A percentile compares a stretch with the other conserved stretches of the same genome.
phyloP scores from a whole-genome alignment of 441 rosid genomes.

The Adansonia madagascariensis region DNA sequence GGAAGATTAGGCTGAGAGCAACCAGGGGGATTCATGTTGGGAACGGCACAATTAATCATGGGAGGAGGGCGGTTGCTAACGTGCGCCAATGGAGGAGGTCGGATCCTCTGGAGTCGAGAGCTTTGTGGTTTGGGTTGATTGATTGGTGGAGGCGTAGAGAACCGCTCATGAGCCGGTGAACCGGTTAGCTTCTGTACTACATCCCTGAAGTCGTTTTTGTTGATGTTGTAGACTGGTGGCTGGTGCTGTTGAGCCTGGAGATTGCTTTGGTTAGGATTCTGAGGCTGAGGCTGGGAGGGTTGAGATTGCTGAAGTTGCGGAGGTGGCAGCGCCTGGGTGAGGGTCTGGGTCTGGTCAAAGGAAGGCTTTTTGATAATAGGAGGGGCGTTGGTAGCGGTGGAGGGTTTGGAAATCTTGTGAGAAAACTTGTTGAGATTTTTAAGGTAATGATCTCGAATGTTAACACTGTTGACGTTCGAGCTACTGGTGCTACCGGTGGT shows the following conservation, averaged over 20 bases:
- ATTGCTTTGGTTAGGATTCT: constrained; percentile 27
- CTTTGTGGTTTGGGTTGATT: constrained; percentile 74
- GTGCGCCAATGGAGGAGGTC: constrained; percentile 87
- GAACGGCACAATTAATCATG: constrained; percentile 48
- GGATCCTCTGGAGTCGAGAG: constrained; percentile 88
- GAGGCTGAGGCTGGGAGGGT: constrained; percentile 28
- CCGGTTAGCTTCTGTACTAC: constrained; percentile 96
- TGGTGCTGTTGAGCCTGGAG: constrained; percentile 62
- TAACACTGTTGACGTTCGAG: constrained; percentile 21
- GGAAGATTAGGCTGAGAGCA: constrained; percentile 4
- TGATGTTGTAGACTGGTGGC: constrained; percentile 93
- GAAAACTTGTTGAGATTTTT: constrained; percentile 80
- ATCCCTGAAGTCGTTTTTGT: constrained; percentile 89
- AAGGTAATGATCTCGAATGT: constrained; percentile 52
- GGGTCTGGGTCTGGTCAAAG: constrained; percentile 35
- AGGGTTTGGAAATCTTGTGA: constrained; percentile 79
- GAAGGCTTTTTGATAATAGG: constrained; percentile 38
- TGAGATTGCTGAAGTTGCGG: constrained; percentile 30
- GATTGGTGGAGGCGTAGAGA: constrained; percentile 78
- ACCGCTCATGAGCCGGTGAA: constrained; percentile 80
- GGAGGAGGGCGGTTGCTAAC: constrained; percentile 72
- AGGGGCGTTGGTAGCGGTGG: background rate
- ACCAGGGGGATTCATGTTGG: constrained; percentile 15
- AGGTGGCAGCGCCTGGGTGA: constrained; percentile 28
- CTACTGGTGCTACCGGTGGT: constrained; percentile 31